phyloP scores from a whole-genome alignment of 2,329 filamentous ascomycete genomes.

The Diaporthe nobilis region DNA sequence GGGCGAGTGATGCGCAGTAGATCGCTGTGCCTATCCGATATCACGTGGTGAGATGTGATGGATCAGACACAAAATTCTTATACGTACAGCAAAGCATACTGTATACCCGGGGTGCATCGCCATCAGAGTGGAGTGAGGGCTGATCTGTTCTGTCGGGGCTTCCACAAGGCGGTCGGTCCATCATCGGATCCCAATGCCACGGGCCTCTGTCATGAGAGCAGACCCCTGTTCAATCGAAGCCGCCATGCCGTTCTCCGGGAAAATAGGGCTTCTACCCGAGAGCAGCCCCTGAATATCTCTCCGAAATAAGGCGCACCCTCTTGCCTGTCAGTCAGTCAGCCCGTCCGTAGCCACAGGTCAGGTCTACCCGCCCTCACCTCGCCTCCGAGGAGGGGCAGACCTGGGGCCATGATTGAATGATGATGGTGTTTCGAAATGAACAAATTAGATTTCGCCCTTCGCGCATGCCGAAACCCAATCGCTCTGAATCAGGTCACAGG shows the following conservation, averaged over 20 bases:
- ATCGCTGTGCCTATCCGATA: background rate
- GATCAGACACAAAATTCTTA: background rate
- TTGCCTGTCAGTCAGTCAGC: background rate
- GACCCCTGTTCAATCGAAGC: slow-evolving; percentile 7
- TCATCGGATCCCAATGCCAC: background rate
- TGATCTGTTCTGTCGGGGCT: background rate
- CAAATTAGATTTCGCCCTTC: slow-evolving; percentile 26
- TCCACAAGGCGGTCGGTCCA: background rate
- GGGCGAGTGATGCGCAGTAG: slow-evolving; percentile 1
- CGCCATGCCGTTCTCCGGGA: background rate
- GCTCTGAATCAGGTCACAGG: slow-evolving; percentile 23
- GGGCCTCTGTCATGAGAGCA: background rate
- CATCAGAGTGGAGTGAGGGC: slow-evolving; percentile 4
- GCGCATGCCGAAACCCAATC: slow-evolving; percentile 30
- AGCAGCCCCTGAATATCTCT: slow-evolving; percentile 27
- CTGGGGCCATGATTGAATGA: background rate
- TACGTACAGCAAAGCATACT: background rate
- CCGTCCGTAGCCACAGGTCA: background rate
- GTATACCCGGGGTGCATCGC: background rate
- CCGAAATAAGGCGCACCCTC: slow-evolving; percentile 20
- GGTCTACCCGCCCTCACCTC: slow-evolving; percentile 1
- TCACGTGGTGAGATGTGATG: background rate
- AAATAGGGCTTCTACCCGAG: slow-evolving; percentile 26
- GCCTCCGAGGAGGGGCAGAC: slow-evolving; percentile 4
- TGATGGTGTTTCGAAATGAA: slow-evolving; percentile 33